Base-by-base conservation (phyloP, 225 moss, liverwort and hornwort genomes). In the Bryoerythrophyllum caledonicum region DNA sequence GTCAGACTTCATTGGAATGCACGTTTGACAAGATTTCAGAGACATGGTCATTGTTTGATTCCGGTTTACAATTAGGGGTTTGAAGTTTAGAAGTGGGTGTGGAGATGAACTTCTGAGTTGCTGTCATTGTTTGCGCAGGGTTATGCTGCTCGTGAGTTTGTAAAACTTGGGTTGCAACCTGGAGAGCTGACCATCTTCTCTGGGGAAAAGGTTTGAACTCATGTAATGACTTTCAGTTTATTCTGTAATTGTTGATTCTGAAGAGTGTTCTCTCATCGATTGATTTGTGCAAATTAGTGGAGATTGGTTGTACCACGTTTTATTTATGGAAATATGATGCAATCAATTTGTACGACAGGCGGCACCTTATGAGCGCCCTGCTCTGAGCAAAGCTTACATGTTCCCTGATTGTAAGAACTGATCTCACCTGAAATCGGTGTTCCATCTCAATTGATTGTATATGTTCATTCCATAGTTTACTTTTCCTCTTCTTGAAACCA, bases 321-420 rank as follows among this genome's bases (percentile, higher is more conserved):
- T 32, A 51, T 10, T 17, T 23, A 34, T 65, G 59, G 8, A 58
- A 37, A 32, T 23, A 64, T 17, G 9, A 26, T 27, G 25, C 6
- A 55, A 2, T 21, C 7, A 59, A 62, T 14, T 52, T 35, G 25
- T 61, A 49, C 70, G 75, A 76, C 86, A 90, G 90, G 91, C 76
- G 28, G 87, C 87, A 65, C 91, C 91, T 10, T 91, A 89, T 72
- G 91, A 91, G 72, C 86, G 89, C 26, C 89, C 89, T 78, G 81
- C 91, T 17, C 74, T 89, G 62, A 91, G 83, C 53, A 91, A 91
- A 70, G 89, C 81, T 23, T 91, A 91, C 55, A 66, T 91, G 51
- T 89, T 89, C 38, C 91, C 89, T 78, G 74, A 82, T 57, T 69
- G 82, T 78, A 68, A 68, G 68, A 46, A 68, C 58, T 41, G 52